Evolutionary conservation across 1,284 basidiomycete species (phyloP).

Genomic region (Prillingera fragicola): DNA sequence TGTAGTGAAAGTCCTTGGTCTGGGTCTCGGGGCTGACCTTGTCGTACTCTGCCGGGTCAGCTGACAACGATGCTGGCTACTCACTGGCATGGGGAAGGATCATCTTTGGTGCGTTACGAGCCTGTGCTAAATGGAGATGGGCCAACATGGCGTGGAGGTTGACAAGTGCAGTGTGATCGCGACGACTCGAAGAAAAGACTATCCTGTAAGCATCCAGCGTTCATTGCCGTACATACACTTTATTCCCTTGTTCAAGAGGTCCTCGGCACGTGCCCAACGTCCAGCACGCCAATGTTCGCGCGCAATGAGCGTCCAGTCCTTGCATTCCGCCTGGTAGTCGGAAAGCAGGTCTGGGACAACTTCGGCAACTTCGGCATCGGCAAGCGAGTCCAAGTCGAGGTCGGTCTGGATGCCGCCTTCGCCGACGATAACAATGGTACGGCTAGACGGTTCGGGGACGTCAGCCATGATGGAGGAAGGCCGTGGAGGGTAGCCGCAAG

Average conservation of each 20-base stretch:
- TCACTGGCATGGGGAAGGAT: conserved; percentile 65
- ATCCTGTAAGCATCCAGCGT: not conserved
- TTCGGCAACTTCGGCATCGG: conserved; percentile 38
- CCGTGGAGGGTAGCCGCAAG: not conserved
- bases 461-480: conserved; percentile 19
- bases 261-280: conserved; percentile 36
- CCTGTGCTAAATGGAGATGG: conserved; percentile 71
- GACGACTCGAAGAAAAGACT: conserved; percentile 31
- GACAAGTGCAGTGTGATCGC: conserved; percentile 39
- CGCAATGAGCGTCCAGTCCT: conserved; percentile 47
- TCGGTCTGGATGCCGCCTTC: conserved; percentile 44
- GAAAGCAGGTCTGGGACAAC: conserved; percentile 42
- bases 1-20: conserved; percentile 61
- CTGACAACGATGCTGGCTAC: conserved; percentile 34
- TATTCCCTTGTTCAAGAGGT: conserved; percentile 41
- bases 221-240: conserved; percentile 32
- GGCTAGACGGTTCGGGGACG: conserved; percentile 5
- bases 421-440: conserved; percentile 32
- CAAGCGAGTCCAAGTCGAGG: conserved; percentile 46
- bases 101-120: conserved; percentile 73
- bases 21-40: conserved; percentile 55
- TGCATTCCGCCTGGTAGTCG: conserved; percentile 44
- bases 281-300: conserved; percentile 46
- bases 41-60: conserved; percentile 59
- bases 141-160: conserved; percentile 74